Base-by-base conservation (phyloP, 495 filamentous ascomycete genomes). In the Schizothecium vesticola region DNA sequence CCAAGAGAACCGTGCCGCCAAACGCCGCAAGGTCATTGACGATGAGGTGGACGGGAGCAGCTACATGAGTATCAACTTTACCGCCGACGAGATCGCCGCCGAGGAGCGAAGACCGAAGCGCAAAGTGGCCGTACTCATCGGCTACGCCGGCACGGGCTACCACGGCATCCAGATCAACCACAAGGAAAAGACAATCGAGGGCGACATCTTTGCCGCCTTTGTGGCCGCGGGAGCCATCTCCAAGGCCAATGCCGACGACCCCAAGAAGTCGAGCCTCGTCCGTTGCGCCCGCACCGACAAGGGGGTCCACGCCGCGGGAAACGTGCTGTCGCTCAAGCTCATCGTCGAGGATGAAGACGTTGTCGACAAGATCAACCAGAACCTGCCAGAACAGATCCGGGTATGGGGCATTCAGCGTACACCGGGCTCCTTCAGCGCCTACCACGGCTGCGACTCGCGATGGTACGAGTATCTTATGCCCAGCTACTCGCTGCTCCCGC, bases 381-480 rank as follows among this genome's bases (percentile, higher is more conserved):
- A 92, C 60, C 85, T 99, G 26, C 90, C 89, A 23, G 82, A 90
- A 2, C 95, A 98, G 77, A 98, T 99, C 65, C 86, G 94, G 11
- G 86, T 99, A 11, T 99, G 95, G 95, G 95, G 91, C 9, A 89
- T 96, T 61, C 86, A 95, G 74, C 82, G 91, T 23, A 94, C 94
- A 1, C 92, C 86, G 71, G 91, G 90, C 65, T 84, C 88, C 64
- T 99, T 98, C 83, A 97, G 89, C 77, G 91, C 89, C 77, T 98
- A 99, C 76, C 89, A 95, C 72, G 83, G 91, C 56, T 97, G 94
- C 74, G 95, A 98, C 74, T 96, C 92, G 12, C 86, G 95, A 64
- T 92, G 92, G 77, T 99, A 99, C 79, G 95, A 99, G 75, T 99
- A 98, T 74, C 82, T 99, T 55, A 91, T 99, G 77, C 95, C 95